phyloP scores from a whole-genome alignment of 1,284 basidiomycete genomes.

The Marasmius sp. region DNA sequence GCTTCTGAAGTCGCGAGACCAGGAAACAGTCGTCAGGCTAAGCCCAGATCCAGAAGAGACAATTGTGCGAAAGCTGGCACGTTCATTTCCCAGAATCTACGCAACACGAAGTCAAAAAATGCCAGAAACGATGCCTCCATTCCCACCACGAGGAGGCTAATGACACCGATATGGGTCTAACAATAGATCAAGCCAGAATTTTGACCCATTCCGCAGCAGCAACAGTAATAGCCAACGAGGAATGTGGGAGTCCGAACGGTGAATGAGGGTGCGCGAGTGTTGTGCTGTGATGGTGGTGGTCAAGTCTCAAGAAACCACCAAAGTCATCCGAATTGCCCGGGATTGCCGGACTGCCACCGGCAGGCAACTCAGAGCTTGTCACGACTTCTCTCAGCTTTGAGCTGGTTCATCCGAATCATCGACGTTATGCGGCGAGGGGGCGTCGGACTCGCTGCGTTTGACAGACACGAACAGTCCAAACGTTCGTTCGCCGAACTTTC shows the following conservation, averaged over 20 bases:
- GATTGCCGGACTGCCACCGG: not conserved
- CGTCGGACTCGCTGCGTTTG: constrained; percentile 75
- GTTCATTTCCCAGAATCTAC: no score
- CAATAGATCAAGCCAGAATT: not conserved
- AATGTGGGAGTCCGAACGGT: not conserved
- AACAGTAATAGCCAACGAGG: not conserved
- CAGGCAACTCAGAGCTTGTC: not conserved
- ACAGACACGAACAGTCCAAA: constrained; percentile 70
- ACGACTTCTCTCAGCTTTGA: not conserved
- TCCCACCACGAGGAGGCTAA: no score
- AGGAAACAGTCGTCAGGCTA: no score
- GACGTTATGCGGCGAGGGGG: constrained; percentile 51
- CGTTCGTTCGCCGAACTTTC: constrained; percentile 83
- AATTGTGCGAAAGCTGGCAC: no score
- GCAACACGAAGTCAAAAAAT: no score
- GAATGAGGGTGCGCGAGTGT: not conserved
- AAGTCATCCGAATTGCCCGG: not conserved
- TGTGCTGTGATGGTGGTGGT: not conserved
- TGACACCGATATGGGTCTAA: not conserved
- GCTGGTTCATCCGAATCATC: not conserved
- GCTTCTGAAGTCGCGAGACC: no score
- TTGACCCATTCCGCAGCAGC: not conserved
- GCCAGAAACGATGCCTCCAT: no score
- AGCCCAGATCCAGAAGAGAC: no score
- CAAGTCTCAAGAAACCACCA: no score